Evolutionary conservation across 768 basidiomycete genomes (phyloP).

Genomic region (Mycena albidolilacea): DNA sequence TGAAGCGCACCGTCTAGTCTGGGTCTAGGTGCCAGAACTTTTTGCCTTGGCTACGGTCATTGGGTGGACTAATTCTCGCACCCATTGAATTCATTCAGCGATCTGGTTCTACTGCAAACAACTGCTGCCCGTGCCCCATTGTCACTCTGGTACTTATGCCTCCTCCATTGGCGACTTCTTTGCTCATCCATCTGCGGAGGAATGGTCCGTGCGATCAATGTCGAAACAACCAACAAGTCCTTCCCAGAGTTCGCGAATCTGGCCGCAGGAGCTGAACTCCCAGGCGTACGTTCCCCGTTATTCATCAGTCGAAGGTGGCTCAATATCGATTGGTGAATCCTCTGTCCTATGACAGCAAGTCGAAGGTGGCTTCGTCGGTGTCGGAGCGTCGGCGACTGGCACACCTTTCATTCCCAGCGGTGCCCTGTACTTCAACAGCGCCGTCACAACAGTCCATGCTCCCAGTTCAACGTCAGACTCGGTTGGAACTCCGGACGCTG

Average conservation of each 20-base stretch:
- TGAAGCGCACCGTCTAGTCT: no score
- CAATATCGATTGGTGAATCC: no score
- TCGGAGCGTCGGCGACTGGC: conserved; percentile 62
- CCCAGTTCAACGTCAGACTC: no score
- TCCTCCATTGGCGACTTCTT: no score
- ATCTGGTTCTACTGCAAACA: conserved; percentile 77
- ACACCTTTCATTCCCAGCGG: conserved; percentile 41
- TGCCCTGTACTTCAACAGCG: not conserved
- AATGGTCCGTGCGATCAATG: conserved; percentile 69
- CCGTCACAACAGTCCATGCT: no score
- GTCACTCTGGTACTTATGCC: conserved; percentile 44
- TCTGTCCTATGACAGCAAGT: conserved; percentile 52
- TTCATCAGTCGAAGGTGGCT: no score
- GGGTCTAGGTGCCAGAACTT: no score
- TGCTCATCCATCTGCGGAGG: conserved; percentile 43
- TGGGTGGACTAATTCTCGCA: no score
- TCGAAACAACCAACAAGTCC: conserved; percentile 52
- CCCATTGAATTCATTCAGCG: conserved; percentile 52
- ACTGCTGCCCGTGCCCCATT: conserved; percentile 58
- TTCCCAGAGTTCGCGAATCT: conserved; percentile 50
- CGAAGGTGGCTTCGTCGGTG: conserved; percentile 57
- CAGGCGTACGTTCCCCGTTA: conserved; percentile 49
- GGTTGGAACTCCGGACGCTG: no score
- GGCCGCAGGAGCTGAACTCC: not conserved
- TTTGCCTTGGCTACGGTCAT: no score